These are phyloP conservation scores for Aspergillus heteromorphus DNA, from an alignment of 495 filamentous ascomycete genomes.

Conservation along the genomic window DNA sequence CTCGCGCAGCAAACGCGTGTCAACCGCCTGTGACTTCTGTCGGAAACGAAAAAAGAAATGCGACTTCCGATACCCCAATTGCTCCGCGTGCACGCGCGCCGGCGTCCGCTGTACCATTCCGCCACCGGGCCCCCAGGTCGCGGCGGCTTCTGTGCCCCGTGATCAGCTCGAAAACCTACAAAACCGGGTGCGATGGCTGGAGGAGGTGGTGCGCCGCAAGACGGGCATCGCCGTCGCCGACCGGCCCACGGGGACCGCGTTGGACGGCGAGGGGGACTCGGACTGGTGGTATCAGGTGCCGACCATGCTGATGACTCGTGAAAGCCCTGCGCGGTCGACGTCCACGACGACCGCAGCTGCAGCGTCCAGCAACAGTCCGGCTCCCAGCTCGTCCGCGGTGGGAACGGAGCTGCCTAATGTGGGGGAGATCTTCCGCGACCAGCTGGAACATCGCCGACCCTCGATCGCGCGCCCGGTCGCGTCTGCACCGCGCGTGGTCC, in stretches of 20 bases:
- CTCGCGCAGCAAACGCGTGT: conserved; percentile 32
- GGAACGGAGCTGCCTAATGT: conserved; percentile 38
- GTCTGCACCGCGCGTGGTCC: conserved; percentile 32
- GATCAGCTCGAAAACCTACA: conserved; percentile 48
- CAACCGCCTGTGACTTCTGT: conserved; percentile 49
- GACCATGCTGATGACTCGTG: conserved; percentile 33
- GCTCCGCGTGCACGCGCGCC: conserved; percentile 46
- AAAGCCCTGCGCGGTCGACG: conserved; percentile 8
- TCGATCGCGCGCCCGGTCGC: conserved; percentile 33
- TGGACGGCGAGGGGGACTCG: conserved; percentile 34
- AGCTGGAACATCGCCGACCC: conserved; percentile 38
- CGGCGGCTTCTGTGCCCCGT: conserved; percentile 38
- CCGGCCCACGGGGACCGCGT: conserved; percentile 27
- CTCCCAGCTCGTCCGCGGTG: conserved; percentile 19
- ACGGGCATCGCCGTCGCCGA: conserved; percentile 35
- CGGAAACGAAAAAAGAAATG: conserved; percentile 52
- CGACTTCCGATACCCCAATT: conserved; percentile 50
- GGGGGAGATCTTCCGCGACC: conserved; percentile 42
- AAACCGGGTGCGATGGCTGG: conserved; percentile 48
- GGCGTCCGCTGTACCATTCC: conserved; percentile 47
- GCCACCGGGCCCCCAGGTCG: conserved; percentile 38
- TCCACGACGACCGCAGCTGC: conserved; percentile 16
- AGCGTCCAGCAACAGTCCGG: conserved; percentile 21
- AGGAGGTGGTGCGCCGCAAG: conserved; percentile 37
- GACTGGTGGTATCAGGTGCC: conserved; percentile 44